Base-by-base conservation (phyloP, 495 filamentous ascomycete species). In the Xylaria sp. region DNA sequence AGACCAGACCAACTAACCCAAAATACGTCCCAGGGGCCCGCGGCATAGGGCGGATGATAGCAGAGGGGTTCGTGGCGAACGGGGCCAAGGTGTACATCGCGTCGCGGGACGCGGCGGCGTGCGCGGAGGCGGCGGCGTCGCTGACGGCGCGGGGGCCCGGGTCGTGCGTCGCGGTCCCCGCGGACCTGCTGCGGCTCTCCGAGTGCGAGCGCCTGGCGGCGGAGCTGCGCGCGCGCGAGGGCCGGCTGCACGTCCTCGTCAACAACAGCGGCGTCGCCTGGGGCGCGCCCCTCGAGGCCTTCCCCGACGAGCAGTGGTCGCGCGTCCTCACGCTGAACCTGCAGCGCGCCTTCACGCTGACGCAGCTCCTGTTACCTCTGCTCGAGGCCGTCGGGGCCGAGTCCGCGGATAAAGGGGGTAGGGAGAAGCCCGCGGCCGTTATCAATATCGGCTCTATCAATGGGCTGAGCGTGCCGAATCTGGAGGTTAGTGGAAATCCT, bases 41-140 rank as follows among this genome's bases (percentile, higher is more conserved):
- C 41, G 87, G 87, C 53, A 88, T 91, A 69, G 89, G 90, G 26
- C 86, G 92, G 52, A 94, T 94, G 92, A 92, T 92, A 71, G 89
- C 92, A 0, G 88, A 93, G 74, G 91, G 92, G 5, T 92, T 91
- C 76, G 89, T 93, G 0, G 80, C 86, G 15, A 93, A 93, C 79
- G 92, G 92, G 41, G 92, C 92, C 29, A 93, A 89, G 37, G 92
- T 93, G 17, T 94, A 94, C 80, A 93, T 94, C 67, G 90, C 90
- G 9, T 93, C 91, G 11, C 90, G 92, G 55, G 90, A 91, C 77
- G 85, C 65, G 29, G 75, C 59, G 15, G 79, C 81, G 71, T 77
- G 77, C 76, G 72, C 73, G 58, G 70, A 74, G 68, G 74, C 80
- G 67, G 77, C 78, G 44, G 72, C 79, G 43, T 76, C 79, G 70